Percentiles rank a stretch among this genome's conserved stretches.
Evolutionary conservation across 2,329 filamentous ascomycete species (phyloP).

Genomic region (Stachybotrys elegans): DNA sequence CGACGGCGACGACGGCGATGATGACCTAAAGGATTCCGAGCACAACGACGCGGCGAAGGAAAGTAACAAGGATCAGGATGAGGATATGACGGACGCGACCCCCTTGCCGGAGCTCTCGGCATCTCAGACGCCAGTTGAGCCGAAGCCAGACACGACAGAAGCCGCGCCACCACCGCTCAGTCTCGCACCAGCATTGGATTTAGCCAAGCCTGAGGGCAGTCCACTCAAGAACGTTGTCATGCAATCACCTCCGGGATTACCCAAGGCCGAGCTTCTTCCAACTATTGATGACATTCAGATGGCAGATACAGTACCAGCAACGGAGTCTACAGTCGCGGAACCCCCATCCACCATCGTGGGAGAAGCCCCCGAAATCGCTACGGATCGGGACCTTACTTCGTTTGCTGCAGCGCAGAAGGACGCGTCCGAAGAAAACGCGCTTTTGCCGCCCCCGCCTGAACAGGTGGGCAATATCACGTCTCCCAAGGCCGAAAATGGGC

Average conservation of each 20-base stretch:
- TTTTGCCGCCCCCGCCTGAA: constrained; percentile 31
- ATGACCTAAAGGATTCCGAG: constrained; percentile 32
- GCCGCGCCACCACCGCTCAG: constrained; percentile 18
- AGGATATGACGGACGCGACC: constrained; percentile 31
- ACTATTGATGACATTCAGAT: not conserved
- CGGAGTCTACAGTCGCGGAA: constrained; percentile 21
- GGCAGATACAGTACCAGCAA: constrained; percentile 5
- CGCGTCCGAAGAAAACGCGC: constrained; percentile 13
- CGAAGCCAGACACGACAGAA: too few relatives aligned
- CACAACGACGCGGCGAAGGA: constrained; percentile 22
- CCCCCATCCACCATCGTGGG: constrained; percentile 25
- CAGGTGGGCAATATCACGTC: constrained; percentile 35
- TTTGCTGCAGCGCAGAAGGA: constrained; percentile 3
- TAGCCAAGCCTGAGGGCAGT: constrained; percentile 40
- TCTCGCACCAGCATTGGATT: constrained; percentile 23
- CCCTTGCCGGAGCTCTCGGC: constrained; percentile 19
- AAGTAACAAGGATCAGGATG: constrained; percentile 26
- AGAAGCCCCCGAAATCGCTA: constrained; percentile 19
- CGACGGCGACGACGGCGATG: constrained; percentile 42
- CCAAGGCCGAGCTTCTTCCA: constrained; percentile 9
- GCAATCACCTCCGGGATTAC: constrained; percentile 37
- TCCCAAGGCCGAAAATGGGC: constrained; percentile 22
- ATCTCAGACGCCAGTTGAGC: constrained; percentile 14
- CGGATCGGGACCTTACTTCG: constrained; percentile 20
- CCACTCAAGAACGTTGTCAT: constrained; percentile 48